These are phyloP conservation scores for Yamadazyma siamensis DNA, from an alignment of 1,139 yeast species.

Conservation along the genomic window DNA sequence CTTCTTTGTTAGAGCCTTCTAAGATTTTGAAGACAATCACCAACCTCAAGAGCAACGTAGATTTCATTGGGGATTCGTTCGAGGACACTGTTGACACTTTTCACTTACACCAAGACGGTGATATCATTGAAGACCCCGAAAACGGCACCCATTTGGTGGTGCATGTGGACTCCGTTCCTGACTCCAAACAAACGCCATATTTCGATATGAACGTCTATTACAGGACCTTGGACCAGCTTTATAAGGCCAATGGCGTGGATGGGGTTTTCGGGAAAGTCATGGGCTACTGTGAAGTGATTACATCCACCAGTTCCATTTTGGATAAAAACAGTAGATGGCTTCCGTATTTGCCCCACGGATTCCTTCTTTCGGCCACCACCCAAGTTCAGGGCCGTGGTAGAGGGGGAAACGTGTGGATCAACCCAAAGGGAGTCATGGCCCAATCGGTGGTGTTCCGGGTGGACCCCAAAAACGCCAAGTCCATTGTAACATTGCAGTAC, in stretches of 20 bases:
- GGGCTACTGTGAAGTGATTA: slow-evolving; percentile 82
- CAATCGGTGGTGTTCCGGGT: slow-evolving; percentile 67
- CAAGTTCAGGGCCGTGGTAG: slow-evolving; percentile 94
- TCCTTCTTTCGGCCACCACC: slow-evolving; percentile 69
- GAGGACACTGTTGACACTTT: slow-evolving; percentile 56
- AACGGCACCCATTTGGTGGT: slow-evolving; percentile 43
- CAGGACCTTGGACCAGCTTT: slow-evolving; percentile 34
- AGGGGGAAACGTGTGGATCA: slow-evolving; percentile 94
- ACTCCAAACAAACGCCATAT: slow-evolving; percentile 58
- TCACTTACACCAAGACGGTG: slow-evolving; percentile 30
- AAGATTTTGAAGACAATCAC: slow-evolving; percentile 23
- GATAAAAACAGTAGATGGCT: slow-evolving; percentile 68
- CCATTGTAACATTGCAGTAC: slow-evolving; percentile 81
- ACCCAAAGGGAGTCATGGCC: slow-evolving; percentile 89
- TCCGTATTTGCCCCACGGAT: slow-evolving; percentile 64
- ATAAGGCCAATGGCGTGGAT: slow-evolving; percentile 13
- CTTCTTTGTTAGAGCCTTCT: slow-evolving; percentile 27
- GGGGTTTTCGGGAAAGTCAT: slow-evolving; percentile 58
- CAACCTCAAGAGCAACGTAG: slow-evolving; percentile 34
- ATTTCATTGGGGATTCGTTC: slow-evolving; percentile 40
- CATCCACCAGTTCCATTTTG: slow-evolving; percentile 79
- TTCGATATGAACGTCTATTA: slow-evolving; percentile 65
- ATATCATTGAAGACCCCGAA: slow-evolving; percentile 14
- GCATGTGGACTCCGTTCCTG: slow-evolving; percentile 29
- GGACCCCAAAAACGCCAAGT: slow-evolving; percentile 27